Base-by-base conservation (phyloP, 306 rosid species). In the Elaeagnus macrophylla region DNA sequence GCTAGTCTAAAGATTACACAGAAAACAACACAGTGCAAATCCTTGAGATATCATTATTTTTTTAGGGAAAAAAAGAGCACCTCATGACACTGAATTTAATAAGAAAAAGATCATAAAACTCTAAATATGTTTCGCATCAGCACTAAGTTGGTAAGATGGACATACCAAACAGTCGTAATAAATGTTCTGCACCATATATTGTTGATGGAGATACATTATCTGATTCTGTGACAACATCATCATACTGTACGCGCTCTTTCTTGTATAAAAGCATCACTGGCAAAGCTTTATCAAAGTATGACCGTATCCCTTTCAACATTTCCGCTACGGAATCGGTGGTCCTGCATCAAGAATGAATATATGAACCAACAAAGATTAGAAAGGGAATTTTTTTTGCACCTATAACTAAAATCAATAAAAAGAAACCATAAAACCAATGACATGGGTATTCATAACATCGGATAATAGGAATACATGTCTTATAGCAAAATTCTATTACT, bases 141-240 rank as follows among this genome's bases (percentile, higher is more conserved):
- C 49, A 63, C 16, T 59, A 25, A 25, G 32, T 1, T 25, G 2
- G 2, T 63, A 53, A 38, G 49, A 9, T 18, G 44, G 49, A 25
- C 86, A 61, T 84, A 91, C 99, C 99, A 71, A 91, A 91, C 54
- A 91, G 95, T 67, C 96, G 93, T 46, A 91, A 62, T 64, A 91
- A 70, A 82, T 91, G 99, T 72, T 91, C 99, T 17, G 96, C 99
- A 41, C 99, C 99, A 44, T 91, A 91, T 60, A 87, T 66, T 51
- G 85, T 69, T 37, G 96, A 87, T 1, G 99, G 95, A 51, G 99
- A 82, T 61, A 77, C 74, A 56, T 75, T 72, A 68, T 79, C 88
- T n/a, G n/a, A n/a, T n/a, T n/a, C n/a, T 5, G 42, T 56, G 37
- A 91, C 61, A 19, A 67, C 59, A 53, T 86, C 93, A 48, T 61